phyloP scores from a whole-genome alignment of 106 monocot genomes.

The Alisma plantagoaquatica region DNA sequence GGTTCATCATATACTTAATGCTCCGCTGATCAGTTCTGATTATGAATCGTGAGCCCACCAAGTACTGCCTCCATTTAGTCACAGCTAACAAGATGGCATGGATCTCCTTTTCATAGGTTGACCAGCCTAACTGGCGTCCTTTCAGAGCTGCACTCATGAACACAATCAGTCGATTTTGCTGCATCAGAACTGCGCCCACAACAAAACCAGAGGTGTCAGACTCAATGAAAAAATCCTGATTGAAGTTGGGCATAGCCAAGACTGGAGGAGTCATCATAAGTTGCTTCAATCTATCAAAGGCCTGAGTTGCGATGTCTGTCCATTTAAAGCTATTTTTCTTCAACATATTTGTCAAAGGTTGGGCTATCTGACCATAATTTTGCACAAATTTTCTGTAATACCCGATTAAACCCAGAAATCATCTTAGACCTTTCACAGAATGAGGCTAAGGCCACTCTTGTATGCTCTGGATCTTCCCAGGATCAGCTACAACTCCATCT shows the following conservation, averaged over 20 bases:
- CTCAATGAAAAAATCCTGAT: not conserved
- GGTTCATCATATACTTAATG: not conserved
- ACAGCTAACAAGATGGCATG: not conserved
- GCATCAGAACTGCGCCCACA: not conserved
- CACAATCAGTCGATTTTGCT: not conserved
- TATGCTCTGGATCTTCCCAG: not conserved
- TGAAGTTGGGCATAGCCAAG: not conserved
- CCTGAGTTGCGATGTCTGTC: not conserved
- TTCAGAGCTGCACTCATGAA: not conserved
- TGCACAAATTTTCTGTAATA: constrained; percentile 1
- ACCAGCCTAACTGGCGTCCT: not conserved
- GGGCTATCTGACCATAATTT: not conserved
- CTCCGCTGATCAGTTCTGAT: constrained; percentile 9
- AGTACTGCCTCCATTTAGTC: not conserved
- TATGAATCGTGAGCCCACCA: not conserved
- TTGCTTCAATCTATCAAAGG: not conserved
- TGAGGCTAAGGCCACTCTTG: not conserved
- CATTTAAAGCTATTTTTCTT: constrained; percentile 2
- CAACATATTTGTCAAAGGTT: not conserved
- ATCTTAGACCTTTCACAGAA: not conserved
- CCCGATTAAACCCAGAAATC: not conserved
- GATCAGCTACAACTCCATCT: not conserved
- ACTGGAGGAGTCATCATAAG: not conserved
- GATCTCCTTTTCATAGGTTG: constrained; percentile 1
- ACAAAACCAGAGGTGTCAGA: not conserved